Percentiles rank a stretch among this genome's conserved stretches.
Evolutionary conservation across 768 basidiomycete genomes (phyloP).

Genomic region (Myochromella boudieri): DNA sequence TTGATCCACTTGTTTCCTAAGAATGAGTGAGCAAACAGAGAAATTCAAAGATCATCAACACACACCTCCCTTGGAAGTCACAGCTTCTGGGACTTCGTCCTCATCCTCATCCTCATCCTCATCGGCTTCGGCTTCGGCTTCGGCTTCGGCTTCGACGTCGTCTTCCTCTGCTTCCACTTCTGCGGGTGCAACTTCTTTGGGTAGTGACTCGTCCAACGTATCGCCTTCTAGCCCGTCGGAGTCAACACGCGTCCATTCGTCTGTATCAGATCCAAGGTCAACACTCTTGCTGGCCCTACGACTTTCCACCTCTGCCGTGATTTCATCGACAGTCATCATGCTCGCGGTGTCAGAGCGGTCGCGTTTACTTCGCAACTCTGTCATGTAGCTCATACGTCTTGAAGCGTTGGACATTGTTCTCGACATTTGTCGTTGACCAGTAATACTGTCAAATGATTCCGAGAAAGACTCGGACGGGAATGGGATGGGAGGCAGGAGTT

Average conservation of each 20-base stretch:
- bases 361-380: constrained; percentile 76
- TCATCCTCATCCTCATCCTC: constrained; percentile 45
- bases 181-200: constrained; percentile 47
- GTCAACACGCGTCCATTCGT: constrained; percentile 79
- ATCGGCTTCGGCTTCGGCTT: constrained; percentile 41
- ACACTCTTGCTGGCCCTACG: constrained; percentile 51
- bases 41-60: not conserved
- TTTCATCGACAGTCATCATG: constrained; percentile 94
- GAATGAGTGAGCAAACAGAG: constrained; percentile 9
- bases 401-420: constrained; percentile 49
- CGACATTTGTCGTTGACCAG: constrained; percentile 39
- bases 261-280: constrained; percentile 44
- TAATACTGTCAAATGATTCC: constrained; percentile 68
- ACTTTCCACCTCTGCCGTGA: constrained; percentile 92
- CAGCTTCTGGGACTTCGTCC: constrained; percentile 44
- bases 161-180: constrained; percentile 48
- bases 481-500: constrained; percentile 74
- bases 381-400: constrained; percentile 78
- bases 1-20: constrained; percentile 94
- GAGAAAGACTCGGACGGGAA: constrained; percentile 79
- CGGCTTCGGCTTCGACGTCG: constrained; percentile 44
- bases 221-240: constrained; percentile 40
- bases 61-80: constrained; percentile 54
- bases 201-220: constrained; percentile 38
- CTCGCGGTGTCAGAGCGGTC: constrained; percentile 89